Evolutionary conservation across 306 rosid genomes (phyloP).

Genomic region (Castanea crenata): DNA sequence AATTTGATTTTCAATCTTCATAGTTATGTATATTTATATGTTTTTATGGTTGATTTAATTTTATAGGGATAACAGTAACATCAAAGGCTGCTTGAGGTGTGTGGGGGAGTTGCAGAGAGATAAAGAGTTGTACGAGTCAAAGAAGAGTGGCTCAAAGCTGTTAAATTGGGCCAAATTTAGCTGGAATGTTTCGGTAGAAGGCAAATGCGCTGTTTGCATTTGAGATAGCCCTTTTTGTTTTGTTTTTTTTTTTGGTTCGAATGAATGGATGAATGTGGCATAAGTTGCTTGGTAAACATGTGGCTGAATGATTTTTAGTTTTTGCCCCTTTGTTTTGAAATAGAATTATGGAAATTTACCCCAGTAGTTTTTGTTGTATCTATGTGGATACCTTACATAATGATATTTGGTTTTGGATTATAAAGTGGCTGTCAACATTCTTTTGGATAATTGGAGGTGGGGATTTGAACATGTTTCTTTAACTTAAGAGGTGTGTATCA

Average conservation of each 20-base stretch:
- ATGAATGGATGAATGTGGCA: too few relatives aligned
- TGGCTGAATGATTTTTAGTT: too few relatives aligned
- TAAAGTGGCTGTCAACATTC: too few relatives aligned
- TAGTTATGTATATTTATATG: background rate
- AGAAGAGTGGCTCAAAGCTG: constrained; percentile 40
- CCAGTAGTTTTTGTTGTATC: constrained; percentile 50
- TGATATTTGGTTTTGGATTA: too few relatives aligned
- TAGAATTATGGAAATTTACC: too few relatives aligned
- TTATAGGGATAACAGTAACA: background rate
- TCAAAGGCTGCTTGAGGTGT: constrained; percentile 2
- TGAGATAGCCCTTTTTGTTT: background rate
- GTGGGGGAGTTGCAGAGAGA: constrained; percentile 26
- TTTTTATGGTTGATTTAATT: background rate
- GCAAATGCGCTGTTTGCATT: constrained; percentile 62
- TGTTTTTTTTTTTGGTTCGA: too few relatives aligned
- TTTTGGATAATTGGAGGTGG: too few relatives aligned
- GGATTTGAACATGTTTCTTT: too few relatives aligned
- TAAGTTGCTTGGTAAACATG: too few relatives aligned
- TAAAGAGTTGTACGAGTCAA: constrained; percentile 27
- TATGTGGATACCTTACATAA: background rate
- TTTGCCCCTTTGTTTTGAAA: too few relatives aligned
- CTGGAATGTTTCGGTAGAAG: constrained; percentile 61
- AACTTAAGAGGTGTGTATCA: too few relatives aligned
- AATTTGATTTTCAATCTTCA: background rate
- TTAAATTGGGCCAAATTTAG: constrained; percentile 69